Evolutionary conservation across 345 rosid genomes (phyloP).

Genomic region (Cardamine chenopodiifolia): DNA sequence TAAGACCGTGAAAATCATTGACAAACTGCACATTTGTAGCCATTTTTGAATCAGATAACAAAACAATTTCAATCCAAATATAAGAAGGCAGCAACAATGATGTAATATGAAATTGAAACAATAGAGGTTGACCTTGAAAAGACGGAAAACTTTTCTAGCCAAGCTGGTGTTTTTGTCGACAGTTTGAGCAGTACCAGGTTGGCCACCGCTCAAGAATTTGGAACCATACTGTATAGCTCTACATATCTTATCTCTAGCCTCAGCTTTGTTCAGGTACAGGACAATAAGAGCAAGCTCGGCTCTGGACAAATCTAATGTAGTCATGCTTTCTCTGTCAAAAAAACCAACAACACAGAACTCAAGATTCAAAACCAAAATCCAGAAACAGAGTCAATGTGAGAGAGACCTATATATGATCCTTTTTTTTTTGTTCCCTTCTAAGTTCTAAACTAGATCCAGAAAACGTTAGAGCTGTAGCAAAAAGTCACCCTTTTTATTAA

Average conservation of each 20-base stretch:
- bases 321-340: conserved; percentile 57
- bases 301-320: conserved; percentile 74
- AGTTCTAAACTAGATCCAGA: neutral
- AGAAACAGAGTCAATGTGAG: too few species aligned
- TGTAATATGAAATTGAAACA: neutral
- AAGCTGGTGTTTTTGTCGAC: conserved; percentile 93
- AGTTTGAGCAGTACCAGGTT: conserved; percentile 91
- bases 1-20: conserved; percentile 83
- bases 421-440: neutral
- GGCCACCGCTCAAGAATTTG: conserved; percentile 83
- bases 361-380: too few species aligned
- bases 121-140: conserved; percentile 63
- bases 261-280: conserved; percentile 91
- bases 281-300: conserved; percentile 86
- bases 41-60: neutral
- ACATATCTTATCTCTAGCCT: conserved; percentile 99
- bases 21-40: conserved; percentile 61
- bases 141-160: conserved; percentile 98
- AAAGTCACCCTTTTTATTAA: too few species aligned
- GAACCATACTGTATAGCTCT: conserved; percentile 99
- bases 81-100: conserved; percentile 10
- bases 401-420: too few species aligned
- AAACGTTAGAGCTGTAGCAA: neutral
- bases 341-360: conserved; percentile 17
- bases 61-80: conserved; percentile 13